Percentiles rank a stretch among this genome's conserved stretches.
Evolutionary conservation across 148 eudicot genomes (phyloP).

Genomic region (Polygonum maritimum): DNA sequence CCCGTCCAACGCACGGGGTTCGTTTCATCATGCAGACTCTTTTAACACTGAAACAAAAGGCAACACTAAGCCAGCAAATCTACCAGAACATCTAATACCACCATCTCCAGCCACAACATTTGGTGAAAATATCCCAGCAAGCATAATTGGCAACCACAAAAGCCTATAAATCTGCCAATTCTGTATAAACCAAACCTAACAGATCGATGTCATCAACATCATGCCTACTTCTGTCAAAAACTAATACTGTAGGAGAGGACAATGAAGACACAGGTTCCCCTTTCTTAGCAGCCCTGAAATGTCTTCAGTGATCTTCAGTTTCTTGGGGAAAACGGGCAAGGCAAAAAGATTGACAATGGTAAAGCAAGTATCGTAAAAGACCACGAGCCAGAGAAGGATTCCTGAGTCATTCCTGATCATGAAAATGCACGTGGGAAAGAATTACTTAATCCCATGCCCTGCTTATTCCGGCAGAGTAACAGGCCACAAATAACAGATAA

Average conservation of each 20-base stretch:
- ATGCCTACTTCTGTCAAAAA: slow-evolving; percentile 3
- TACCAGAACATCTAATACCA: no score
- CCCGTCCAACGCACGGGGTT: no score
- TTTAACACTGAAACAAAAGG: neutral
- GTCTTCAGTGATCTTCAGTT: slow-evolving; percentile 4
- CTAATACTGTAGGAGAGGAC: neutral
- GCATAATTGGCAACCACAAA: neutral
- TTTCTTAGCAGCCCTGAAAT: slow-evolving; percentile 6
- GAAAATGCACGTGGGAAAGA: neutral
- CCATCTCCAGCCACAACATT: neutral
- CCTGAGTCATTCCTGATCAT: neutral
- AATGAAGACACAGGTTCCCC: neutral
- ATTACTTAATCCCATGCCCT: slow-evolving; percentile 71
- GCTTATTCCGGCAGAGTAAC: slow-evolving; percentile 29
- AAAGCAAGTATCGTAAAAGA: neutral
- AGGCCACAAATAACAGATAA: neutral
- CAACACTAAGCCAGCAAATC: neutral
- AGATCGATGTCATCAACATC: neutral
- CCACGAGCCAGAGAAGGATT: neutral
- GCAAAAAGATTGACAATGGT: neutral
- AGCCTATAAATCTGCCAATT: slow-evolving; percentile 4
- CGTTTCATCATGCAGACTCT: no score
- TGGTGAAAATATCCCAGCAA: neutral
- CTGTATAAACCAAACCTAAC: slow-evolving; percentile 8
- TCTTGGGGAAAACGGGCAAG: slow-evolving; percentile 8